A percentile compares a stretch with the other conserved stretches of the same genome.
phyloP scores from a whole-genome alignment of 176 grass and related monocot genomes.

The Lolium rigidum region DNA sequence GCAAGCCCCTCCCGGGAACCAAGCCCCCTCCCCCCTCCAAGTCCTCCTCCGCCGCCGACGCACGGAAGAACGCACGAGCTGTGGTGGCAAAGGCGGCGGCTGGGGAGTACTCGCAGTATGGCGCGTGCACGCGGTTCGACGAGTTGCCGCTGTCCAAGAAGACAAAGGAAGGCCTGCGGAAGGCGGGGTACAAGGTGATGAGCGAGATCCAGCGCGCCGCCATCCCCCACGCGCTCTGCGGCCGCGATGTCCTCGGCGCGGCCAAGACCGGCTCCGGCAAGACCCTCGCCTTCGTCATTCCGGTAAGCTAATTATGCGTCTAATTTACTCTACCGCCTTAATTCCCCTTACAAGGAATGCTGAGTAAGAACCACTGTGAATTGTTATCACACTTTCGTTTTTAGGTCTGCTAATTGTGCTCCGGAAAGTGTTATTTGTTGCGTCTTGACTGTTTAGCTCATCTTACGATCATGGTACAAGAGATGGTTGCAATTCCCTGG shows the following conservation, averaged over 20 bases:
- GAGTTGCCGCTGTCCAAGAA: constrained; percentile 79
- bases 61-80: constrained; percentile 2
- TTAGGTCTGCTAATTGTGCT: constrained; percentile 4
- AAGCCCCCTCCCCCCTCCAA: constrained; percentile 60
- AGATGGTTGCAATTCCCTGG: background rate
- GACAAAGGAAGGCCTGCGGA: constrained; percentile 67
- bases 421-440: background rate
- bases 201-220: constrained; percentile 92
- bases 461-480: constrained; percentile 9
- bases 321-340: constrained; percentile 32
- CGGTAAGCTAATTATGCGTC: constrained; percentile 45
- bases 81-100: background rate
- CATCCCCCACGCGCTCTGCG: constrained; percentile 81
- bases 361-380: background rate
- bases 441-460: constrained; percentile 16
- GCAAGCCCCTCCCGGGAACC: constrained; percentile 67
- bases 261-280: constrained; percentile 95
- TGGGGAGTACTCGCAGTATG: constrained; percentile 59
- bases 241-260: constrained; percentile 83
- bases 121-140: constrained; percentile 66
- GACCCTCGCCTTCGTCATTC: constrained; percentile 89
- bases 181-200: constrained; percentile 70
- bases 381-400: background rate
- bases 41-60: constrained; percentile 23
- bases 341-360: background rate